Evolutionary conservation across 2,329 filamentous ascomycete species (phyloP).

Genomic region (Domatiomyces globalis): DNA sequence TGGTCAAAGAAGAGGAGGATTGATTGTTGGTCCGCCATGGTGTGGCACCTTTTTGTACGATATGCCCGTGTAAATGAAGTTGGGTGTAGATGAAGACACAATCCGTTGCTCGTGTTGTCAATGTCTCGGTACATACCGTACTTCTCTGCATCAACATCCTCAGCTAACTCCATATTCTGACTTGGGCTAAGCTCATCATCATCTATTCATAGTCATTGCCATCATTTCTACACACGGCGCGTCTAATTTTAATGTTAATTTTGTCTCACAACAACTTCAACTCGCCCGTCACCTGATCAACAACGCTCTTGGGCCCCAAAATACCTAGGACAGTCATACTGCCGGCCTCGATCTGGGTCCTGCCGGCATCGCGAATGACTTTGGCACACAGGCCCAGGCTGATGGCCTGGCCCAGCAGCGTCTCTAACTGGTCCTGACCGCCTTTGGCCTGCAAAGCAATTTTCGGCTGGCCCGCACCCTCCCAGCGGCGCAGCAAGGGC

Average conservation of each 20-base stretch:
- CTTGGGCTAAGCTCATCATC: no score
- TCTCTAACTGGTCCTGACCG: conserved; percentile 61
- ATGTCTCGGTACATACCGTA: not conserved
- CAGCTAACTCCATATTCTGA: no score
- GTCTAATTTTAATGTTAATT: no score
- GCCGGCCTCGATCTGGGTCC: conserved; percentile 89
- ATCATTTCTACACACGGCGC: no score
- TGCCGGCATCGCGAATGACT: conserved; percentile 85
- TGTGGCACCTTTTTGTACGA: no score
- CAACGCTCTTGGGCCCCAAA: conserved; percentile 65
- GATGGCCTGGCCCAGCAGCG: conserved; percentile 66
- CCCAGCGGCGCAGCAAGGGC: conserved; percentile 67
- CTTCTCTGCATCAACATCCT: no score
- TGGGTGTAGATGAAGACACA: no score
- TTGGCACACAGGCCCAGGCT: conserved; percentile 75
- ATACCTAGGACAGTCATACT: conserved; percentile 85
- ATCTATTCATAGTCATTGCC: no score
- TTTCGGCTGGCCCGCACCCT: conserved; percentile 75
- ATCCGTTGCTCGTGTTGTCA: not conserved
- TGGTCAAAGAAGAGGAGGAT: not conserved
- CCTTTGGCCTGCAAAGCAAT: conserved; percentile 73
- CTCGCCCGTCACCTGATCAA: conserved; percentile 73
- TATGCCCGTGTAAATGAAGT: no score
- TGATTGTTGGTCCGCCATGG: not conserved
- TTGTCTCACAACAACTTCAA: conserved; percentile 60